Evolutionary conservation across 2,329 filamentous ascomycete genomes (phyloP).

Genomic region (Paraphoma sp.): DNA sequence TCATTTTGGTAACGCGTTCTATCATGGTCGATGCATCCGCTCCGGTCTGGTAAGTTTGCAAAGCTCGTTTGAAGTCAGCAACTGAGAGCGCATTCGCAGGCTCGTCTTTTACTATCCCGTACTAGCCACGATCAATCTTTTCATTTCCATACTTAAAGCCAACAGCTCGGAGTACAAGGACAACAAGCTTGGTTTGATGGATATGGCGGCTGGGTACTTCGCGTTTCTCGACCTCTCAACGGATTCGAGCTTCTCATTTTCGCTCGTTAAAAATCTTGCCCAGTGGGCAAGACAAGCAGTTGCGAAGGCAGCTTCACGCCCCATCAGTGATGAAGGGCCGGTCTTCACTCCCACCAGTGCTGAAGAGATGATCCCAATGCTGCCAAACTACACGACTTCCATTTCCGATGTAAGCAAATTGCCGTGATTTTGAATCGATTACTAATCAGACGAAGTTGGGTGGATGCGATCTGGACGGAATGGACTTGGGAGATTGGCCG

Average conservation of each 20-base stretch:
- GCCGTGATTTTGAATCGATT: background rate
- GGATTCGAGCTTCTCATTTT: background rate
- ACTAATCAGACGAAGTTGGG: background rate
- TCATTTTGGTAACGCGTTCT: background rate
- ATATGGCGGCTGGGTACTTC: background rate
- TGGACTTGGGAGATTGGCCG: background rate
- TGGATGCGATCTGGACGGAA: background rate
- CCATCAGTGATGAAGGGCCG: too few species aligned
- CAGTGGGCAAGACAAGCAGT: background rate
- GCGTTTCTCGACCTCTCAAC: background rate
- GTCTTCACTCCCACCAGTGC: too few species aligned
- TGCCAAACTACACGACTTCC: background rate
- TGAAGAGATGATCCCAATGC: background rate
- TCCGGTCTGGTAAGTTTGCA: background rate
- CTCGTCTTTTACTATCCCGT: slow-evolving; percentile 5
- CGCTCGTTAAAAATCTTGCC: background rate
- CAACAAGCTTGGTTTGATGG: background rate
- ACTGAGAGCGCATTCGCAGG: background rate
- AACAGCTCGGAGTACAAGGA: background rate
- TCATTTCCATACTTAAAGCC: background rate
- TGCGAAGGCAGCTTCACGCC: background rate
- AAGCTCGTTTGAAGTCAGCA: too few species aligned
- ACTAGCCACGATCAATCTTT: slow-evolving; percentile 3
- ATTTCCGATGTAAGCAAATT: background rate
- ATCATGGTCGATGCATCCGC: background rate